Conservation (phyloP, 345 rosid species). For the Dipteronia sinensis region DNA sequence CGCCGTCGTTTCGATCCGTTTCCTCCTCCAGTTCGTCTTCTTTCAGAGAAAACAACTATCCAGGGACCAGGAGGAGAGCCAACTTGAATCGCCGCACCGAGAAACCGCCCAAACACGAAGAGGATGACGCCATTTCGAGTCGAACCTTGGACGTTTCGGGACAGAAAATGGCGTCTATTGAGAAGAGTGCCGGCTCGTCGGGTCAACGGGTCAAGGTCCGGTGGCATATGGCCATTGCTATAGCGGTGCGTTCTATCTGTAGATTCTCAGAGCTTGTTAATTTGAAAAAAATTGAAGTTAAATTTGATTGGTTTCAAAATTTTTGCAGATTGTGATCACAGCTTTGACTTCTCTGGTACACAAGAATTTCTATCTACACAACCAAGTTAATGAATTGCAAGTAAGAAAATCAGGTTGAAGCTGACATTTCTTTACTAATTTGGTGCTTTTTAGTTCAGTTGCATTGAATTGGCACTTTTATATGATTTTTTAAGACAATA, state of each 20-base stretch:
- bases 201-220: constrained; percentile 36
- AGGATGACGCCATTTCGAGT: constrained; percentile 10
- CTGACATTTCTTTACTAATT: too few relatives aligned
- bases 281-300: background rate
- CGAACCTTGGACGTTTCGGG: constrained; percentile 20
- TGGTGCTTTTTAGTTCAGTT: too few relatives aligned
- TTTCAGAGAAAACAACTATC: constrained; percentile 27
- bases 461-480: too few relatives aligned
- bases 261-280: background rate
- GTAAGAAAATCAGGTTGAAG: constrained; percentile 23
- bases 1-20: constrained; percentile 27
- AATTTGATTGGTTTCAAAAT: background rate
- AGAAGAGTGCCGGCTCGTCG: background rate
- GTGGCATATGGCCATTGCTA: constrained; percentile 45
- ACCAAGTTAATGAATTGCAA: constrained; percentile 54
- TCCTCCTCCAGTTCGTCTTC: constrained; percentile 25
- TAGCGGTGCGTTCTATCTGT: constrained; percentile 39
- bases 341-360: constrained; percentile 52
- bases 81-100: constrained; percentile 25
- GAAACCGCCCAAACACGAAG: constrained; percentile 19
- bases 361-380: constrained; percentile 56
- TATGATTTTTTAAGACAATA: too few relatives aligned
- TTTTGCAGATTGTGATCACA: constrained; percentile 51
- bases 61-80: constrained; percentile 39
- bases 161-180: constrained; percentile 7